A percentile compares a stretch with the other conserved stretches of the same genome.
phyloP scores from a whole-genome alignment of 2,329 filamentous ascomycete genomes.

The Cercospora janseana region DNA sequence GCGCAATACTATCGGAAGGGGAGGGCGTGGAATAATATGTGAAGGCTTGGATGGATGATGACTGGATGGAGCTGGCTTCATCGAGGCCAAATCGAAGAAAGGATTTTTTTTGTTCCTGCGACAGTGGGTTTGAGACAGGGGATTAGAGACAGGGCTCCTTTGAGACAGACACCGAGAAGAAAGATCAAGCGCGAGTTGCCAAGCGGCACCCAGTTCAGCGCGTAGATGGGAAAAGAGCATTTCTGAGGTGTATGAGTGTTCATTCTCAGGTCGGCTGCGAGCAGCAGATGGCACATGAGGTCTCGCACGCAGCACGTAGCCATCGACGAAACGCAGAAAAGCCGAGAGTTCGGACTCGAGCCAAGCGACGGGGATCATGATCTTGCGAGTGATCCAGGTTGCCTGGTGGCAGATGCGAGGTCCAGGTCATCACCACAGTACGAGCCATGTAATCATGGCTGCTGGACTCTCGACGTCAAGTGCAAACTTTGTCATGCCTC shows the following conservation, averaged over 20 bases:
- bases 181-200: conserved; percentile 1
- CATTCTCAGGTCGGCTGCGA: too few species aligned
- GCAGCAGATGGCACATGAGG: too few species aligned
- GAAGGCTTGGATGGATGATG: neutral
- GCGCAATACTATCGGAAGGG: conserved; percentile 12
- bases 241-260: neutral
- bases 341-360: too few species aligned
- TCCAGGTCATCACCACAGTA: too few species aligned
- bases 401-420: too few species aligned
- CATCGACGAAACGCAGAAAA: too few species aligned
- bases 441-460: too few species aligned
- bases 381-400: too few species aligned
- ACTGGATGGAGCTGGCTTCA: neutral
- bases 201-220: neutral
- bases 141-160: neutral
- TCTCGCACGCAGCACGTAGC: too few species aligned
- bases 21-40: conserved; percentile 17
- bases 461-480: too few species aligned
- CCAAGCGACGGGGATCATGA: too few species aligned
- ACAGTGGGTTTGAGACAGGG: conserved; percentile 3
- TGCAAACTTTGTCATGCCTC: too few species aligned
- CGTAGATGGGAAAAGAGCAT: neutral
- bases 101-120: neutral
- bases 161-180: neutral
- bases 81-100: neutral